Base-by-base conservation (phyloP, 176 grass and related monocot species). In the Juncus effusus region DNA sequence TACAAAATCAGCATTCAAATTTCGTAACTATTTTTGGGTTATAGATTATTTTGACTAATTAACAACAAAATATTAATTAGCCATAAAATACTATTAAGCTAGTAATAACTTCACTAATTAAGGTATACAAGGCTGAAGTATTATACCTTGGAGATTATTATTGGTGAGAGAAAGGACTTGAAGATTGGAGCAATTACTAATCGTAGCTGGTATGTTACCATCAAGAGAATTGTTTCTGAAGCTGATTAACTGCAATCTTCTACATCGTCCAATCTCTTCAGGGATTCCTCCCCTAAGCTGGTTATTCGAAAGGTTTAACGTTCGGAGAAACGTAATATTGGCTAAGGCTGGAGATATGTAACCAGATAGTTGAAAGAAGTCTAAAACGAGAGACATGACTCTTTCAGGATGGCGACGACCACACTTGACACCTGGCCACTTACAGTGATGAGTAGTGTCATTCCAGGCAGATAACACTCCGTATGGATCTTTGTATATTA, bases 261-360 rank as follows among this genome's bases (percentile, higher is more conserved):
- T 65, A 39, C 78, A 59, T 16, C 13, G 16, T 3, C 76, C 76
- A 0, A 84, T 12, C 50, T 84, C 70, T 14, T 69, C 15, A 0
- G 63, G 76, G 7, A 84, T 69, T 61, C 2, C 14, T 47, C 81
- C 69, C 0, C 42, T 61, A 28, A 84, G 59, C 4, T 5, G 56
- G 40, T 83, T 77, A 45, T 73, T 12, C 4, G 67, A 16, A 8
- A 83, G 80, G 52, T 4, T 77, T 58, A 87, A 47, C 40, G 45
- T 60, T 16, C 38, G 36, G 47, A 86, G 84, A 56, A 82, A 86
- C 35, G 84, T 75, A 57, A 82, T 74, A 41, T 82, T 86, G 49
- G 74, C 74, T 52, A 67, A 53, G 16, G 64, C 42, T 4, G 63
- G 16, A 67, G 44, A 35, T n/a, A 78, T 36, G 0, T 5, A 7